A percentile compares a stretch with the other conserved stretches of the same genome.
Conservation (phyloP, 2,329 filamentous ascomycete species). For the Fusarium brachygibbosum region DNA sequence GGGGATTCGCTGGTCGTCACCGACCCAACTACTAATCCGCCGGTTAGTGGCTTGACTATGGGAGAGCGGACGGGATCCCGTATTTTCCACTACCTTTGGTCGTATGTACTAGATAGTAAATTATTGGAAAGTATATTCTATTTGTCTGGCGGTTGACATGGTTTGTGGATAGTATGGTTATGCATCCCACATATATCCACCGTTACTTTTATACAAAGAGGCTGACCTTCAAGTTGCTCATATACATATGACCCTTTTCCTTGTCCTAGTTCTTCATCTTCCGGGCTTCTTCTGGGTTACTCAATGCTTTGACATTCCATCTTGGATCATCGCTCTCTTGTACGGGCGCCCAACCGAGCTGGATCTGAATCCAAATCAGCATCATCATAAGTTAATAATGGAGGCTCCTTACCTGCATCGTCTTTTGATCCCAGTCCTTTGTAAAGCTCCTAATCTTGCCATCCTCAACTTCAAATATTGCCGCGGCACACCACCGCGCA, state of each 20-base stretch:
- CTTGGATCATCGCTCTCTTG: slow-evolving; percentile 35
- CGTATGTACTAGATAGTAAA: too few species aligned
- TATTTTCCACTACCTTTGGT: too few species aligned
- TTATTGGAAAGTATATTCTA: too few species aligned
- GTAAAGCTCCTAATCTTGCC: slow-evolving; percentile 34
- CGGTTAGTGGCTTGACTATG: too few species aligned
- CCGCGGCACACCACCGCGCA: slow-evolving; percentile 37
- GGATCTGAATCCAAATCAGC: slow-evolving; percentile 33
- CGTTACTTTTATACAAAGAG: too few species aligned
- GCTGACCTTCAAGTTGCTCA: too few species aligned
- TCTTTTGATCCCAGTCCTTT: slow-evolving; percentile 22
- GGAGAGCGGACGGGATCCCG: too few species aligned
- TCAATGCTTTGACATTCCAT: slow-evolving; percentile 39
- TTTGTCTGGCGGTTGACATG: too few species aligned
- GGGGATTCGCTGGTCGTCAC: too few species aligned
- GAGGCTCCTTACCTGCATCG: neutral
- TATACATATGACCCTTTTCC: neutral
- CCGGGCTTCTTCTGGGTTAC: slow-evolving; percentile 7
- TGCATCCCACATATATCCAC: too few species aligned
- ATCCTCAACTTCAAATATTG: slow-evolving; percentile 45
- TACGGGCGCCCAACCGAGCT: slow-evolving; percentile 46
- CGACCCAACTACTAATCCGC: too few species aligned
- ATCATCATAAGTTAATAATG: neutral
- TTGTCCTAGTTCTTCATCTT: slow-evolving; percentile 3
- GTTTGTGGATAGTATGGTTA: too few species aligned